Base-by-base conservation (phyloP, 257 asterid species). In the Mitragyna speciosa region DNA sequence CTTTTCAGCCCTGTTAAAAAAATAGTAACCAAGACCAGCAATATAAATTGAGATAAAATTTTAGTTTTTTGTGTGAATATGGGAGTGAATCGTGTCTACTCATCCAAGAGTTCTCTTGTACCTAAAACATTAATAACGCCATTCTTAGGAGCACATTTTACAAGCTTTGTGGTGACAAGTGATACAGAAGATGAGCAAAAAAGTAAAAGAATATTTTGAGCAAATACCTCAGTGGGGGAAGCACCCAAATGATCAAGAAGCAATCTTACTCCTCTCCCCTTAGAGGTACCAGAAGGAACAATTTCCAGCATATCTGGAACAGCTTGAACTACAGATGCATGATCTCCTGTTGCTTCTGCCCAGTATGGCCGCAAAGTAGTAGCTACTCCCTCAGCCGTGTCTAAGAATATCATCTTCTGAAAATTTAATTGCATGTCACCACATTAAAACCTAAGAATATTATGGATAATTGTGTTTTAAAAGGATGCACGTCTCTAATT, bases 251-350 rank as follows among this genome's bases (percentile, higher is more conserved):
- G 99, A 86, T 93, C 93, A 61, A 95, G 97, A 85, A 96, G 97
- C 83, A 91, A 79, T 85, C 82, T 87, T 63, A 96, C 96, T 82
- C 98, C 97, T 59, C 82, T 87, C 82, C 99, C 99, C 83, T 96
- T 96, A 5, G 99, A 95, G 68, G 98, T 87, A 56, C 96, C 97
- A 43, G 88, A 87, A 71, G 99, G 98, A 79, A 96, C 97, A 84
- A 96, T 88, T 85, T 96, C 99, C 78, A 96, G 98, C 88, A 96
- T 94, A 87, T 96, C 98, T 1, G 96, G 88, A 76, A 85, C 88
- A 79, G 99, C 99, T 89, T 96, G 99, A 83, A 96, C 97, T 72
- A 96, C 97, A 76, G 97, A 90, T 47, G 97, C 99, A 78, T 83
- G 91, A 79, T 85, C 97, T 26, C 83, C 90, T 30, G 83, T 83